Conservation (phyloP, 2,329 filamentous ascomycete species). For the Drechslera avenae region DNA sequence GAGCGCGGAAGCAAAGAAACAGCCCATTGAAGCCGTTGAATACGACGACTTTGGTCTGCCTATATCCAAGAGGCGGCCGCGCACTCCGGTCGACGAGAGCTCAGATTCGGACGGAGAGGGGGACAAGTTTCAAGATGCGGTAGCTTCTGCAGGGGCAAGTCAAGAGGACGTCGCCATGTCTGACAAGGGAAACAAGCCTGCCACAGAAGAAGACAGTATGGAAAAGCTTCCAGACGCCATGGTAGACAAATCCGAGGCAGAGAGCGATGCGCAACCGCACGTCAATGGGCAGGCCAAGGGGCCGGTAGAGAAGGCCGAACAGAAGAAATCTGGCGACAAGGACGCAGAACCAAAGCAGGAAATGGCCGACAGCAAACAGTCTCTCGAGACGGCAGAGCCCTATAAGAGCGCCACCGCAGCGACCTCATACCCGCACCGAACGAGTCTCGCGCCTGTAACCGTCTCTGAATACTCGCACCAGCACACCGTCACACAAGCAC, state of each 20-base stretch:
- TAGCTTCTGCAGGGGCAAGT: slow-evolving; percentile 27
- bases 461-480: slow-evolving; percentile 93
- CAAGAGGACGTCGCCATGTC: slow-evolving; percentile 38
- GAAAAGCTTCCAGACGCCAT: slow-evolving; percentile 7
- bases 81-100: slow-evolving; percentile 34
- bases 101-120: slow-evolving; percentile 34
- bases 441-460: slow-evolving; percentile 12
- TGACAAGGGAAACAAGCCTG: slow-evolving; percentile 15
- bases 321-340: slow-evolving; percentile 14
- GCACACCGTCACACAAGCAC: slow-evolving; percentile 64
- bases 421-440: slow-evolving; percentile 16
- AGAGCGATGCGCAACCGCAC: slow-evolving; percentile 15
- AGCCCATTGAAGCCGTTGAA: slow-evolving; percentile 47
- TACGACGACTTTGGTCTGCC: slow-evolving; percentile 75
- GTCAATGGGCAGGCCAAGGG: slow-evolving; percentile 22
- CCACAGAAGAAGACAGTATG: slow-evolving; percentile 12
- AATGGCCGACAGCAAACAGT: background rate
- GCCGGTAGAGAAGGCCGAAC: slow-evolving; percentile 12
- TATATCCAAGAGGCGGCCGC: slow-evolving; percentile 56
- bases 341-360: slow-evolving; percentile 7
- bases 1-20: slow-evolving; percentile 15
- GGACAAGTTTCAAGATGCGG: slow-evolving; percentile 38
- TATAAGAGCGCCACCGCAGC: slow-evolving; percentile 16
- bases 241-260: slow-evolving; percentile 9
- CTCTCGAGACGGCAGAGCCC: slow-evolving; percentile 7